A percentile compares a stretch with the other conserved stretches of the same genome.
Conservation (phyloP, 164 flowering plant genomes). For the Nymphaea thermarum region DNA sequence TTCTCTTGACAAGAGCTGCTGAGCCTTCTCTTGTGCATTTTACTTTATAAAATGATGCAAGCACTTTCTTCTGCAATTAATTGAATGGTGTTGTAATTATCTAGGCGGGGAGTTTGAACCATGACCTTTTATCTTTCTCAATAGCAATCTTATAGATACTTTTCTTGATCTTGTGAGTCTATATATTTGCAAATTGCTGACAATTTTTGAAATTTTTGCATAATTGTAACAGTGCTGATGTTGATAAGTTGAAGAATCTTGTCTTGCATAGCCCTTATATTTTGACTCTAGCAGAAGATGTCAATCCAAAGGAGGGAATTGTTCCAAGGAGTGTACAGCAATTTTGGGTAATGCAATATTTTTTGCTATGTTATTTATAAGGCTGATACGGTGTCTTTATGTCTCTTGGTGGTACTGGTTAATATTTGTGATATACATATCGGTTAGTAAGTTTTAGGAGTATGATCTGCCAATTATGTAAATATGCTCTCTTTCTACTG, state of each 20-base stretch:
- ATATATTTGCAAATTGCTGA: background rate
- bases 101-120: background rate
- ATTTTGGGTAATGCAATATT: constrained; percentile 49
- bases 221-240: constrained; percentile 59
- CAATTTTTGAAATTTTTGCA: background rate
- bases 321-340: constrained; percentile 89
- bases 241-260: constrained; percentile 89
- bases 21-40: background rate
- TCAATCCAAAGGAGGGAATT: constrained; percentile 57
- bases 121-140: no score
- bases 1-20: background rate
- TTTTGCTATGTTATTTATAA: background rate
- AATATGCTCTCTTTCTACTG: no score
- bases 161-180: background rate
- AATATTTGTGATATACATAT: no score
- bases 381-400: background rate
- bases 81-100: background rate
- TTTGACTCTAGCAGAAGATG: constrained; percentile 78
- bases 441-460: no score
- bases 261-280: constrained; percentile 82
- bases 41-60: background rate
- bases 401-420: no score
- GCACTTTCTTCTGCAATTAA: background rate
- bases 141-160: background rate
- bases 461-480: no score